These are phyloP conservation scores for Coccomyxa sp. DNA, from an alignment of 139 green algal species.

Conservation along the genomic window DNA sequence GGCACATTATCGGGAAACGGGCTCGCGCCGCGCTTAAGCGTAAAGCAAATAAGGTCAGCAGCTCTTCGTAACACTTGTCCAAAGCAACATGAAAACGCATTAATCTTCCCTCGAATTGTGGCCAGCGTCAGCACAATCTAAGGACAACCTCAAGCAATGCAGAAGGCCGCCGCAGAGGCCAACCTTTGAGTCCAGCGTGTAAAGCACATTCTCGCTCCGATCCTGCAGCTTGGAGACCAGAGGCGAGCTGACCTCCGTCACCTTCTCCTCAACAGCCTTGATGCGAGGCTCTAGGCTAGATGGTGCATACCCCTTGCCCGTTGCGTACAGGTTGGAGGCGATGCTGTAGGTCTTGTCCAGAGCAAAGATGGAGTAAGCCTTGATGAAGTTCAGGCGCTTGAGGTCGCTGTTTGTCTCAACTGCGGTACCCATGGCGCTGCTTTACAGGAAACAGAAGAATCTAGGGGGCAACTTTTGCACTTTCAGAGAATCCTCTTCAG, in stretches of 20 bases:
- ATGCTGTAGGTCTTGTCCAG: slow-evolving; percentile 9
- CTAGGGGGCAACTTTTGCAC: neutral
- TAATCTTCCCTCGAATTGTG: neutral
- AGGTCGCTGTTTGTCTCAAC: neutral
- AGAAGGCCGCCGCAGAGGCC: neutral
- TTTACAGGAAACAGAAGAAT: neutral
- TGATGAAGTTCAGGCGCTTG: slow-evolving; percentile 6
- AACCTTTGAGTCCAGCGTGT: slow-evolving; percentile 15
- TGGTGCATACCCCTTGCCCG: slow-evolving; percentile 5
- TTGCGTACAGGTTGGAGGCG: slow-evolving; percentile 8
- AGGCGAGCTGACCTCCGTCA: slow-evolving; percentile 6
- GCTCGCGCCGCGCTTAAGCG: neutral
- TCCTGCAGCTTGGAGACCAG: slow-evolving; percentile 10
- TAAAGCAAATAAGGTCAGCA: neutral
- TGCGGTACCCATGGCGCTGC: neutral
- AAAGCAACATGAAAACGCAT: neutral
- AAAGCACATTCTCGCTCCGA: slow-evolving; percentile 6
- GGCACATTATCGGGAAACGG: no score
- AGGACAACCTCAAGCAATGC: no score
- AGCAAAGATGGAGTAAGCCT: neutral
- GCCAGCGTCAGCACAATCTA: no score
- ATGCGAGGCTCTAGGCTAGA: neutral
- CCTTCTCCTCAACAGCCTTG: neutral
- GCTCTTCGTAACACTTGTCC: neutral
- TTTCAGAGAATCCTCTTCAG: neutral